Evolutionary conservation across 2,329 filamentous ascomycete species (phyloP).

Genomic region (Cercospora sesami): DNA sequence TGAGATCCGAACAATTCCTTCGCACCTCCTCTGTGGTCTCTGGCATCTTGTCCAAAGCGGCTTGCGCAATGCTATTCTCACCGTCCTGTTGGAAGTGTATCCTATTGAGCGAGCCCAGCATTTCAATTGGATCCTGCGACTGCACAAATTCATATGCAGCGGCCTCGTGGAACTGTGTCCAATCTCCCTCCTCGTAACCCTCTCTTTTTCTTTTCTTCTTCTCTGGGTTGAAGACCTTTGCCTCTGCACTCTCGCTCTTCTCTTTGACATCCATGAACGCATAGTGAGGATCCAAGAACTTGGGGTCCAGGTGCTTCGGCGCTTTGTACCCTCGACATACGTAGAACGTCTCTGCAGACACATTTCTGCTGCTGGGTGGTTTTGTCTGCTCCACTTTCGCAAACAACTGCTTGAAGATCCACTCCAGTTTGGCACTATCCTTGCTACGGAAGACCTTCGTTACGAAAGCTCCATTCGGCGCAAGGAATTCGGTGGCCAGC

Average conservation of each 20-base stretch:
- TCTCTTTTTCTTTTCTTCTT: constrained; percentile 96
- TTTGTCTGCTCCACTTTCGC: constrained; percentile 95
- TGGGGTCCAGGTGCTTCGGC: constrained; percentile 87
- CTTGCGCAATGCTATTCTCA: constrained; percentile 72
- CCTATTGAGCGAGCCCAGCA: constrained; percentile 82
- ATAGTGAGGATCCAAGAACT: constrained; percentile 82
- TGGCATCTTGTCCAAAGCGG: constrained; percentile 79
- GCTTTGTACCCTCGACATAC: constrained; percentile 95
- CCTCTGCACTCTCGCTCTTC: constrained; percentile 88
- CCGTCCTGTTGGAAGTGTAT: constrained; percentile 82
- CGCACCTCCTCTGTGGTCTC: constrained; percentile 84
- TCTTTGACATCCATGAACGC: constrained; percentile 92
- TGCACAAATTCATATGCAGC: constrained; percentile 91
- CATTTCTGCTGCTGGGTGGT: constrained; percentile 90
- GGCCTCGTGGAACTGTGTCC: constrained; percentile 85
- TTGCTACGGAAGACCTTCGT: constrained; percentile 98
- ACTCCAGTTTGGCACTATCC: constrained; percentile 92
- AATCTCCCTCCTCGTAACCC: constrained; percentile 96
- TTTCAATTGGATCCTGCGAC: constrained; percentile 86
- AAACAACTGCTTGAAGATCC: constrained; percentile 98
- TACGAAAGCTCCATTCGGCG: constrained; percentile 87
- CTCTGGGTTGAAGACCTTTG: constrained; percentile 96
- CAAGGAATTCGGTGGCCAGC: constrained; percentile 88
- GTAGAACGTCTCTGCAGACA: constrained; percentile 97
- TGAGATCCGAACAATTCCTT: constrained; percentile 76